Conservation (phyloP, 2,329 filamentous ascomycete genomes). For the Rhynchosporium agropyri region DNA sequence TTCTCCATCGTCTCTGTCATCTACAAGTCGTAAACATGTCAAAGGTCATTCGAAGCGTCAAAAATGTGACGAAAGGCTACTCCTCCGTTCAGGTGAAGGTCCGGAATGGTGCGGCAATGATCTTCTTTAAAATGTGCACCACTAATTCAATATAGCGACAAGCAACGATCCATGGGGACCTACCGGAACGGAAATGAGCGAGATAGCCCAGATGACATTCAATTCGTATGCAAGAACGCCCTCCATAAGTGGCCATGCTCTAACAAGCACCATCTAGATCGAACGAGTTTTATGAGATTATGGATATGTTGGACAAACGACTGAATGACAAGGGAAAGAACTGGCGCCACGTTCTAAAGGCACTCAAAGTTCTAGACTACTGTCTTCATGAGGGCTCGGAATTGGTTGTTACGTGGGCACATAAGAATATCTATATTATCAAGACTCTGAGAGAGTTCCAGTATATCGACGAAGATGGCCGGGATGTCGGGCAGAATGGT, state of each 20-base stretch:
- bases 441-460: constrained; percentile 97
- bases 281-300: constrained; percentile 98
- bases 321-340: constrained; percentile 99
- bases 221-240: constrained; percentile 72
- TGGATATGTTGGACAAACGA: constrained; percentile 99
- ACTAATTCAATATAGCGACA: constrained; percentile 68
- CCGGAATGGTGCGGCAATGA: constrained; percentile 76
- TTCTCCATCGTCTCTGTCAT: not conserved
- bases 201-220: constrained; percentile 97
- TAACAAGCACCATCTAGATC: constrained; percentile 53
- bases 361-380: constrained; percentile 96
- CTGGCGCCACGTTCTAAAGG: constrained; percentile 97
- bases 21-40: constrained; percentile 67
- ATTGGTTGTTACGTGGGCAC: constrained; percentile 94
- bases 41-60: constrained; percentile 94
- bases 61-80: constrained; percentile 99
- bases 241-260: not conserved
- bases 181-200: constrained; percentile 96
- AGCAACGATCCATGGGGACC: constrained; percentile 99
- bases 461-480: constrained; percentile 92
- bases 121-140: constrained; percentile 21
- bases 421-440: constrained; percentile 98
- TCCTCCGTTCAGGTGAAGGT: constrained; percentile 97
- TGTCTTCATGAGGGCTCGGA: constrained; percentile 97
- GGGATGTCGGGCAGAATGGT: constrained; percentile 97